These are phyloP conservation scores for Parastagonospora nodorum DNA, from an alignment of 2,329 filamentous ascomycete species.

Conservation along the genomic window DNA sequence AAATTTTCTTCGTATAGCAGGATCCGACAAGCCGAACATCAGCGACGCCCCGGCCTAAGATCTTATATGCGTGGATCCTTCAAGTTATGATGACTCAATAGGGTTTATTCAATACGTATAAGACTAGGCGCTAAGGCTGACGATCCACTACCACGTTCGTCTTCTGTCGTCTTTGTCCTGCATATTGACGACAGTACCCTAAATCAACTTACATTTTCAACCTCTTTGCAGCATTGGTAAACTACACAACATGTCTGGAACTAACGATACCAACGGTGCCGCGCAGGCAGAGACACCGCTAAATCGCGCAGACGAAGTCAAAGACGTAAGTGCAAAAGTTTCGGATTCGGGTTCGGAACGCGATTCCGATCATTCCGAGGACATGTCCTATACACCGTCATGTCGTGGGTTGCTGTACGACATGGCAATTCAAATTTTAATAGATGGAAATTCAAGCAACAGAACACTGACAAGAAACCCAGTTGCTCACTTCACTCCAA, in stretches of 20 bases:
- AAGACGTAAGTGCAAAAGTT: constrained; percentile 37
- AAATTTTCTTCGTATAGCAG: too few relatives aligned
- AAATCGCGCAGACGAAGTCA: constrained; percentile 44
- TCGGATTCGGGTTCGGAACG: background rate
- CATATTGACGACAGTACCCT: too few relatives aligned
- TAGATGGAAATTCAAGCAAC: background rate
- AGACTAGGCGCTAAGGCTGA: constrained; percentile 13
- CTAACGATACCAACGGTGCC: constrained; percentile 11
- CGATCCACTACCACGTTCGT: constrained; percentile 1
- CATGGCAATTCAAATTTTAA: too few relatives aligned
- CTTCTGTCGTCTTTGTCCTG: background rate
- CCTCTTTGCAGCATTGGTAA: too few relatives aligned
- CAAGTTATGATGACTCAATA: constrained; percentile 10
- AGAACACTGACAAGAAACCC: constrained; percentile 2
- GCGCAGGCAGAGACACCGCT: constrained; percentile 24
- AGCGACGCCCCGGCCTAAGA: too few relatives aligned
- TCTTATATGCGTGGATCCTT: background rate
- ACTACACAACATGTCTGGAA: background rate
- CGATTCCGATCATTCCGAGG: constrained; percentile 12
- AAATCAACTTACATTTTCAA: background rate
- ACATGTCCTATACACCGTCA: constrained; percentile 1
- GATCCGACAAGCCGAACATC: too few relatives aligned
- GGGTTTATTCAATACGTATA: constrained; percentile 4
- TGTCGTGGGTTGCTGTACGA: too few relatives aligned
- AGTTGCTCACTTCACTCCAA: constrained; percentile 59